Evolutionary conservation across 1,284 basidiomycete species (phyloP), one percentile per base, ranked within the genome.

Genomic region (Heterobasidion occidentale): DNA sequence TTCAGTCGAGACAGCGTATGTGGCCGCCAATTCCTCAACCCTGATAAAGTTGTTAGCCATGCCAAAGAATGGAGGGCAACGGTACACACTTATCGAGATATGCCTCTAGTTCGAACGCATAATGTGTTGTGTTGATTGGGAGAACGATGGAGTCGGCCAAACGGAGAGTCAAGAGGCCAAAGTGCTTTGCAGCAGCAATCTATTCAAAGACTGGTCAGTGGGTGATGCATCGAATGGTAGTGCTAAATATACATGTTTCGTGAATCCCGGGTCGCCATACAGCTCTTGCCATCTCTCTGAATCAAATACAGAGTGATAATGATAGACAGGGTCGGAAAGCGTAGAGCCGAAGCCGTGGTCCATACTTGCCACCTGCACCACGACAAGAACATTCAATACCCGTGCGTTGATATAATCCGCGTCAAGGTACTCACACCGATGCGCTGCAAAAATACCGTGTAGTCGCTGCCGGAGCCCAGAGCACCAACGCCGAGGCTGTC

Each of bases 251-350:
- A 83, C 81, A 67, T 91, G 88, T 44, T 81, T 77, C 60, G 78
- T 70, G 71, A 90, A 92, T 3, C 77, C 79, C 1, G 87, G 84
- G 66, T 93, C 91, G 51, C 81, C 86, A 61, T 83, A 93, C 45
- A 77, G 64, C 59, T 86, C 80, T 69, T 86, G 81, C 87, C 86
- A 93, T 51, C 76, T 71, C 63, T 84, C 77, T 7, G 81, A 80
- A 68, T 93, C 91, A 66, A 84, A 93, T 61, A 90, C 77, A 9
- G 84, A 87, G 68, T 87, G 84, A 65, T 89, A 90, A 66, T 90
- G 88, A 64, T 89, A 90, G 3, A 84, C 81, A 2, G 90, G 74
- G 63, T 89, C 86, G 50, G 70, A 69, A 15, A 65, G 65, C 17
- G 77, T 76, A 6, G 65, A 64, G 1, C 66, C 63, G 61, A 86